Base-by-base conservation (phyloP, 2,329 filamentous ascomycete genomes). In the Colletotrichum tanaceti region DNA sequence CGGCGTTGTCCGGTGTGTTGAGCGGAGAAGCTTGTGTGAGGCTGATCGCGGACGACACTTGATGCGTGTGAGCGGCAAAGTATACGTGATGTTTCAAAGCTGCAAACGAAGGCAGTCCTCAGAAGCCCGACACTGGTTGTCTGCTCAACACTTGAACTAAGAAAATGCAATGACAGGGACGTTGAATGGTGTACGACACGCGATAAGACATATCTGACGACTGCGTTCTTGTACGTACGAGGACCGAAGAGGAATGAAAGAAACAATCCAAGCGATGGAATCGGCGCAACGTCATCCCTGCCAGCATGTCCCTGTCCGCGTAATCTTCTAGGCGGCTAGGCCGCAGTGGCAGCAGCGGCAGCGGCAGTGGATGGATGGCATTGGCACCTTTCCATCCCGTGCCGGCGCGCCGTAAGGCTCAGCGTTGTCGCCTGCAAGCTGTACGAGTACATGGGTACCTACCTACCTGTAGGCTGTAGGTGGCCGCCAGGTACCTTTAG, bases 251-350 rank as follows among this genome's bases (percentile, higher is more conserved):
- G 6, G 4, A 35, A 18, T 10, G 10, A 46, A 44, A 46, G 13
- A 14, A 9, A 22, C 24, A 18, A 18, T 10, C 18, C 32, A 22
- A 32, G 18, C 28, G 59, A 46, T 58, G 20, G 43, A 16, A 11
- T 18, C 28, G n/a, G 44, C 52, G 35, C 66, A 65, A 66, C 62
- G 50, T 61, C 55, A 69, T 52, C 66, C 66, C 62, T 69, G 66
- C 50, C 55, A 61, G 14, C 50, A 44, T 18, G 62, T 38, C 66
- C 58, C 47, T 68, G 67, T 68, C 67, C 67, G 49, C 67, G 63
- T 70, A 70, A 70, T 63, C 64, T 68, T 43, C n/a, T n/a, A n/a
- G n/a, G n/a, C n/a, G n/a, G n/a, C 64, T 53, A 68, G 63, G 63
- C 63, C 57, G 63, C 28, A 62, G 63, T 70, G 55, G 43, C 16